A percentile compares a stretch with the other conserved stretches of the same genome.
Conservation (phyloP, 169 alveolate genomes). For the Cryptosporidium ryanae region DNA sequence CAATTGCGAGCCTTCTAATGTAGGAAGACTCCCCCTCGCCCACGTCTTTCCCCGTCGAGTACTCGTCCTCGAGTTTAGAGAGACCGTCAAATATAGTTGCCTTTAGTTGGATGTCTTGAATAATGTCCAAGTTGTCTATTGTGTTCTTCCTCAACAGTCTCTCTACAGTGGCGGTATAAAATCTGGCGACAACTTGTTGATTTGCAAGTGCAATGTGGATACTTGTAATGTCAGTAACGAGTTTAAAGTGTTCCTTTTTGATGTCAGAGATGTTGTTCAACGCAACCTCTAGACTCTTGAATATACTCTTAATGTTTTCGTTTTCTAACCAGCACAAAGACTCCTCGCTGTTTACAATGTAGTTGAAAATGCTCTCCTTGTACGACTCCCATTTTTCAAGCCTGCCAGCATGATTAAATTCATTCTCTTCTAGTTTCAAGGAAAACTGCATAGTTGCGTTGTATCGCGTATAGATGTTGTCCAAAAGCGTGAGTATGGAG, state of each 20-base stretch:
- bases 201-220: background rate
- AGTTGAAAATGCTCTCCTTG: background rate
- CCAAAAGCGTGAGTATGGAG: background rate
- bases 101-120: constrained; percentile 22
- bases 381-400: constrained; percentile 17
- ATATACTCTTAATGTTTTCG: background rate
- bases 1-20: too few relatives aligned
- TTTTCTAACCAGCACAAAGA: constrained; percentile 30
- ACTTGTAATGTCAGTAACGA: constrained; percentile 18
- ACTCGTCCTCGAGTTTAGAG: background rate
- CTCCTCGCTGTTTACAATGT: background rate
- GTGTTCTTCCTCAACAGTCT: constrained; percentile 17
- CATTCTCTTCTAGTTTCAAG: constrained; percentile 2
- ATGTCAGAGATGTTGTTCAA: background rate
- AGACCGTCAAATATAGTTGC: background rate
- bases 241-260: background rate
- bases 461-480: background rate
- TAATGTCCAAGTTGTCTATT: background rate
- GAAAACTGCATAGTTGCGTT: too few relatives aligned
- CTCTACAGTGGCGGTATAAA: constrained; percentile 40
- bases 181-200: background rate
- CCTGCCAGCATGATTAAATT: constrained; percentile 21
- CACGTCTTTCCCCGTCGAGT: background rate
- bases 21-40: too few relatives aligned
- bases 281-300: background rate